Conservation (phyloP, 257 asterid species). For the Ocimum tenuiflorum region DNA sequence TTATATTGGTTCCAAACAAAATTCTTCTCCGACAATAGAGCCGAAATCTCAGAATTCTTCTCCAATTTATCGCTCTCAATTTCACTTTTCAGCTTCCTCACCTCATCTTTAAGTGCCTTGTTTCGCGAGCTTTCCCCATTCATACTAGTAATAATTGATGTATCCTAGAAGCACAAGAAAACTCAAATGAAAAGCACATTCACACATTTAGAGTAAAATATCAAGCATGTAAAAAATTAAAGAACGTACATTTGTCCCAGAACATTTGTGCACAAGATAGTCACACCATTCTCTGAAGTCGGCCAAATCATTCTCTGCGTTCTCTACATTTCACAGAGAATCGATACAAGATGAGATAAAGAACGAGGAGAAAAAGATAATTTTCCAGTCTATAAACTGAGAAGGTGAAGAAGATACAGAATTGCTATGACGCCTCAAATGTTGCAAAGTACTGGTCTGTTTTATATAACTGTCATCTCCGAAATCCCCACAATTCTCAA, state of each 20-base stretch:
- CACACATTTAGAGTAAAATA: neutral
- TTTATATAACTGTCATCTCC: neutral
- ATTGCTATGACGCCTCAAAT: neutral
- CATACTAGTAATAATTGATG: slow-evolving; percentile 22
- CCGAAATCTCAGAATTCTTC: slow-evolving; percentile 43
- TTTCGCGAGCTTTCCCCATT: slow-evolving; percentile 24
- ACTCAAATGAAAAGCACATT: neutral
- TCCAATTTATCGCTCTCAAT: slow-evolving; percentile 37
- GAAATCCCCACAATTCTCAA: neutral
- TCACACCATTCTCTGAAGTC: slow-evolving; percentile 52
- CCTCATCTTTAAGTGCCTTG: slow-evolving; percentile 41
- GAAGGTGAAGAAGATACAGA: neutral
- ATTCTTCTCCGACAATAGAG: slow-evolving; percentile 56
- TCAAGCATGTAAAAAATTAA: neutral
- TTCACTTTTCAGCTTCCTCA: slow-evolving; percentile 48
- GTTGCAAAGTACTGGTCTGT: neutral
- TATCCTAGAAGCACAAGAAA: slow-evolving; percentile 35
- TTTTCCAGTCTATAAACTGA: neutral
- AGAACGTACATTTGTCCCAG: slow-evolving; percentile 39
- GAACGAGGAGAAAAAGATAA: neutral
- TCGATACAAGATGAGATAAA: slow-evolving; percentile 4
- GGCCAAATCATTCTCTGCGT: slow-evolving; percentile 40
- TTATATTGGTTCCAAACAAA: slow-evolving; percentile 75
- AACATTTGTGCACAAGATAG: slow-evolving; percentile 34
- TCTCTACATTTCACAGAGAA: slow-evolving; percentile 46